Evolutionary conservation across 2,329 filamentous ascomycete species (phyloP), one percentile per base, ranked within the genome.

Genomic region (Trichoderma arundinaceum): DNA sequence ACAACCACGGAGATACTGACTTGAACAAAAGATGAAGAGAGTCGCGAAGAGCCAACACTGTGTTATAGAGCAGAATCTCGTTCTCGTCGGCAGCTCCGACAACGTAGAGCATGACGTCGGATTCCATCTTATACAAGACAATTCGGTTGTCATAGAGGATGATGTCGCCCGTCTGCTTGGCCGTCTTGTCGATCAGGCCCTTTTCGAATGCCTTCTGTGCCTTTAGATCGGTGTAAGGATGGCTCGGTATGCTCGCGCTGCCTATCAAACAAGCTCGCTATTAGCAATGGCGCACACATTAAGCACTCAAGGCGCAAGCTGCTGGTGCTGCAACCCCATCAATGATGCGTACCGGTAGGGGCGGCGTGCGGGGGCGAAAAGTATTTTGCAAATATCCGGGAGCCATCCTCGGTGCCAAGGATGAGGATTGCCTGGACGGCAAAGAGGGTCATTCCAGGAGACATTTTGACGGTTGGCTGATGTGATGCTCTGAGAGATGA

Each of bases 161-260:
- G 73, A 99, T 95, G 81, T 98, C 95, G 72, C 91, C 92, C 13
- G 88, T 94, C 81, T 96, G 92, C 84, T 98, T 99, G 71, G 91
- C 90, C 15, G 95, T 98, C 86, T 99, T 98, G 74, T 97, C 90
- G 67, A 97, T 82, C 44, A 99, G 86, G 6, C 94, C 95, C 82
- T 97, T 97, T 80, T 99, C 95, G 75, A 99, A 99, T 1, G 91
- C 86, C 79, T 96, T 97, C 81, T 99, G 95, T 72, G 96, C 89
- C 83, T 97, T 97, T 64, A 95, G 80, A 66, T 92, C 92, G 66
- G 92, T 84, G 79, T 97, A 98, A 22, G 94, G 92, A 76, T 91
- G 92, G 71, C 80, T 81, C 60, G 85, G 81, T 71, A 86, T 83
- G 70, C 83, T 81, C 65, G 84, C 78, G 68, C 69, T 71, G 70